Conservation (phyloP, 495 filamentous ascomycete genomes). For the Aspergillus biplanus region DNA sequence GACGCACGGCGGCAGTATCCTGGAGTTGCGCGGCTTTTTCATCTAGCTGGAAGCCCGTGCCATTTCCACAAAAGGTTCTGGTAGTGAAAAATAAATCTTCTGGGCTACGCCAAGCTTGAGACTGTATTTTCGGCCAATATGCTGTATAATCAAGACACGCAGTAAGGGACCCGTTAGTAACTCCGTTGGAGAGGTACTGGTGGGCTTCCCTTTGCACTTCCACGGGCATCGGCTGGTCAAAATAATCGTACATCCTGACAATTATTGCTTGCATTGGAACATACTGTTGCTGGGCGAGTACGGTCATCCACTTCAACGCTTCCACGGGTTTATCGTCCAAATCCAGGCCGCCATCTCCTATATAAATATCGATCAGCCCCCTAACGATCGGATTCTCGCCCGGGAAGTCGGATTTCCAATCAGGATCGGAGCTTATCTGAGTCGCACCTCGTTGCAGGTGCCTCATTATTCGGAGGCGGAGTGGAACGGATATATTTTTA, state of each 20-base stretch:
- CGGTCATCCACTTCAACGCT: not conserved
- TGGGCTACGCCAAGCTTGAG: not conserved
- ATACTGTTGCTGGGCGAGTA: not conserved
- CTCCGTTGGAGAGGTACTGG: not conserved
- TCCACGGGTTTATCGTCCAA: not conserved
- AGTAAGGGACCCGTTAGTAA: not conserved
- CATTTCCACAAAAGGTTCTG: not conserved
- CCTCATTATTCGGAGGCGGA: not conserved
- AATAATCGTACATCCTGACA: not conserved
- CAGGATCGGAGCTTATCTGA: not conserved
- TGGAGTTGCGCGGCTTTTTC: not conserved
- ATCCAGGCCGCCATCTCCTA: not conserved
- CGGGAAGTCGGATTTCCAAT: not conserved
- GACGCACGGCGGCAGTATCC: not conserved
- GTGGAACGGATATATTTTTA: not conserved
- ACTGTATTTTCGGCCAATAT: not conserved
- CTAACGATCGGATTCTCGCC: not conserved
- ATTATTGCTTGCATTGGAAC: not conserved
- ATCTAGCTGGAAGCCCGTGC: not conserved
- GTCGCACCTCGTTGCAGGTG: not conserved
- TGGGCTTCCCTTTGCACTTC: not conserved
- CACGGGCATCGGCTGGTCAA: not conserved
- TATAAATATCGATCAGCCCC: not conserved
- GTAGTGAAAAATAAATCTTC: not conserved
- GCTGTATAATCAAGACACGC: not conserved